phyloP scores from a whole-genome alignment of 2,329 filamentous ascomycete species.

The Fusarium pseudonygamai region DNA sequence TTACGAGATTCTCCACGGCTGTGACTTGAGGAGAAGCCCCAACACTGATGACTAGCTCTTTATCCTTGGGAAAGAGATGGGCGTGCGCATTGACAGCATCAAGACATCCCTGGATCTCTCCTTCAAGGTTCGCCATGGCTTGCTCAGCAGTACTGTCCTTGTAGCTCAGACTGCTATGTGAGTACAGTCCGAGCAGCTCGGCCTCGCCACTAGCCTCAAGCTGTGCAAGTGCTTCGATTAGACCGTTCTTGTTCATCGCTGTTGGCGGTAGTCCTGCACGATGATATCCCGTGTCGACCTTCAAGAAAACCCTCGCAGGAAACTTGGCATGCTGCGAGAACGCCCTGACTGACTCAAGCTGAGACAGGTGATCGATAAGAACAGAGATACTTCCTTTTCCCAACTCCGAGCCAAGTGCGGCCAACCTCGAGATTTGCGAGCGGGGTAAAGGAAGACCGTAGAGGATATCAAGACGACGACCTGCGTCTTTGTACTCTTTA shows the following conservation, averaged over 20 bases:
- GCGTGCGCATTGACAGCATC: slow-evolving; percentile 32
- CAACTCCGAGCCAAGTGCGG: slow-evolving; percentile 55
- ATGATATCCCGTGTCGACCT: slow-evolving; percentile 72
- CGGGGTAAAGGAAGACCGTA: slow-evolving; percentile 69
- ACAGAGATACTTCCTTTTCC: slow-evolving; percentile 59
- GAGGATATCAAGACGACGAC: slow-evolving; percentile 53
- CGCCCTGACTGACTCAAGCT: slow-evolving; percentile 49
- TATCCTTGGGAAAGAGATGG: slow-evolving; percentile 14
- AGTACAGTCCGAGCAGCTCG: slow-evolving; percentile 43
- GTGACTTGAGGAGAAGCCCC: slow-evolving; percentile 48
- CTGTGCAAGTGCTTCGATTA: slow-evolving; percentile 50
- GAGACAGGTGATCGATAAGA: slow-evolving; percentile 65
- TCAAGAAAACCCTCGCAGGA: slow-evolving; percentile 60
- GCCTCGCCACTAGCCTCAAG: slow-evolving; percentile 30
- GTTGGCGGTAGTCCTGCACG: slow-evolving; percentile 65
- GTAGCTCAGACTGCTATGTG: slow-evolving; percentile 49
- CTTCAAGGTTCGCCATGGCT: slow-evolving; percentile 45
- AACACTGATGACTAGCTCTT: slow-evolving; percentile 43
- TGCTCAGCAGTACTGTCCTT: slow-evolving; percentile 37
- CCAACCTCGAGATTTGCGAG: slow-evolving; percentile 62
- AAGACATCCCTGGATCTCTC: slow-evolving; percentile 45
- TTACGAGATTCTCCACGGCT: slow-evolving; percentile 40
- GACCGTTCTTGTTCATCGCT: slow-evolving; percentile 48
- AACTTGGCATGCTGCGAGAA: slow-evolving; percentile 45
- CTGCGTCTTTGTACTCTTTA: slow-evolving; percentile 46